phyloP scores from a whole-genome alignment of 1,284 basidiomycete species.

The Trichosporon sp. region DNA sequence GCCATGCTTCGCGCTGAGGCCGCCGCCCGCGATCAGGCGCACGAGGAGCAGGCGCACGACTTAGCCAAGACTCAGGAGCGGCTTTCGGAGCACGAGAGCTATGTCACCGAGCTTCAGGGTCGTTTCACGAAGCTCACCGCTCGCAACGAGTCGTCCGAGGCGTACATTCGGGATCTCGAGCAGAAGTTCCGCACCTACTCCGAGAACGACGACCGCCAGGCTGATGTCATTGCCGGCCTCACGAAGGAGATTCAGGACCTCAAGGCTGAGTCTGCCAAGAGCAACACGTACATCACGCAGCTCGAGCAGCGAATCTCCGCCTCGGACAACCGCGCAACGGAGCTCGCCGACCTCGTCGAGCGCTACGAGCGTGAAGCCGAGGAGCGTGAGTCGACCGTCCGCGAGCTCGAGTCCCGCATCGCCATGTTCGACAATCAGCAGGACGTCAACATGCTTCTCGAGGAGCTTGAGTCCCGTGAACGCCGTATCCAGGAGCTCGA shows the following conservation, averaged over 20 bases:
- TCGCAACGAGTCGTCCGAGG: slow-evolving; percentile 84
- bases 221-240: slow-evolving; percentile 70
- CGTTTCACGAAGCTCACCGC: slow-evolving; percentile 77
- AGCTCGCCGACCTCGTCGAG: slow-evolving; percentile 66
- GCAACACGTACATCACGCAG: slow-evolving; percentile 77
- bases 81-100: slow-evolving; percentile 72
- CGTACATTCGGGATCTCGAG: slow-evolving; percentile 87
- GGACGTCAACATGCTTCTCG: slow-evolving; percentile 53
- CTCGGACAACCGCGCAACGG: slow-evolving; percentile 67
- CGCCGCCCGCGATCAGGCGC: slow-evolving; percentile 32
- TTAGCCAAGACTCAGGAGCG: slow-evolving; percentile 61
- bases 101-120: slow-evolving; percentile 75
- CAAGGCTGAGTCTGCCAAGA: slow-evolving; percentile 68
- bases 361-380: slow-evolving; percentile 71
- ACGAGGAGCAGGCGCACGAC: slow-evolving; percentile 82
- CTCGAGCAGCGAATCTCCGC: slow-evolving; percentile 75
- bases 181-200: slow-evolving; percentile 77
- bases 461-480: slow-evolving; percentile 76
- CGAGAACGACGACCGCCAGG: slow-evolving; percentile 67
- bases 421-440: slow-evolving; percentile 57
- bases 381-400: slow-evolving; percentile 60
- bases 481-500: slow-evolving; percentile 67
- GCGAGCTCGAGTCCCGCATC: slow-evolving; percentile 65
- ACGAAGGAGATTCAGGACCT: slow-evolving; percentile 73
- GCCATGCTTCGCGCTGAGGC: slow-evolving; percentile 81